Evolutionary conservation across 1,284 basidiomycete genomes (phyloP).

Genomic region (Retiboletus flavoniger): DNA sequence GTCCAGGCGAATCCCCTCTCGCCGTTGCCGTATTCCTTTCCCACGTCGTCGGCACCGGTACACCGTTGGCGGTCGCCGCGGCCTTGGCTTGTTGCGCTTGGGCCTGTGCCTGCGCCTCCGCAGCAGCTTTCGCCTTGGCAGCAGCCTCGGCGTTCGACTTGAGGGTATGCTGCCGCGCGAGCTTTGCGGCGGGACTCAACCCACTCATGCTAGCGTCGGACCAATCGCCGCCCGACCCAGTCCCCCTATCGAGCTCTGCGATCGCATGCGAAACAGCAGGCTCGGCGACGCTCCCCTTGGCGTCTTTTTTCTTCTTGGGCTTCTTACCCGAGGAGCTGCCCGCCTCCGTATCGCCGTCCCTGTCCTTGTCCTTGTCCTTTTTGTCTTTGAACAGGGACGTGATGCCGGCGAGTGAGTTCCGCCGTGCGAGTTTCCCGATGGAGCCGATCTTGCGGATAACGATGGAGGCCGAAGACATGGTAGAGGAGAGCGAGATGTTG

Average conservation of each 20-base stretch:
- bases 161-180: constrained; percentile 87
- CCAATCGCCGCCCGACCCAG: constrained; percentile 46
- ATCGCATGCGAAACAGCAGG: constrained; percentile 83
- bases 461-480: constrained; percentile 92
- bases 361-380: constrained; percentile 58
- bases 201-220: constrained; percentile 65
- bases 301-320: constrained; percentile 49
- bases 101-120: constrained; percentile 51
- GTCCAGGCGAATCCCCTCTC: constrained; percentile 44
- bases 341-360: constrained; percentile 45
- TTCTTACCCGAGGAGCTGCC: constrained; percentile 42
- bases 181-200: constrained; percentile 88
- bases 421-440: constrained; percentile 87
- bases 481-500: constrained; percentile 96
- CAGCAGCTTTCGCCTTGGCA: constrained; percentile 62
- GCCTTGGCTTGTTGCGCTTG: constrained; percentile 41
- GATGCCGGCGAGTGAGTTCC: constrained; percentile 89
- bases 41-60: constrained; percentile 65
- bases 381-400: constrained; percentile 96
- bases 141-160: constrained; percentile 83
- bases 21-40: constrained; percentile 75
- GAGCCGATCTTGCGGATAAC: constrained; percentile 97
- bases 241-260: constrained; percentile 77
- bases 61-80: constrained; percentile 26
- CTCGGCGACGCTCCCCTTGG: constrained; percentile 66